A percentile compares a stretch with the other conserved stretches of the same genome.
phyloP scores from a whole-genome alignment of 371 early-diverging fungal species.

The Blakeslea trispora region DNA sequence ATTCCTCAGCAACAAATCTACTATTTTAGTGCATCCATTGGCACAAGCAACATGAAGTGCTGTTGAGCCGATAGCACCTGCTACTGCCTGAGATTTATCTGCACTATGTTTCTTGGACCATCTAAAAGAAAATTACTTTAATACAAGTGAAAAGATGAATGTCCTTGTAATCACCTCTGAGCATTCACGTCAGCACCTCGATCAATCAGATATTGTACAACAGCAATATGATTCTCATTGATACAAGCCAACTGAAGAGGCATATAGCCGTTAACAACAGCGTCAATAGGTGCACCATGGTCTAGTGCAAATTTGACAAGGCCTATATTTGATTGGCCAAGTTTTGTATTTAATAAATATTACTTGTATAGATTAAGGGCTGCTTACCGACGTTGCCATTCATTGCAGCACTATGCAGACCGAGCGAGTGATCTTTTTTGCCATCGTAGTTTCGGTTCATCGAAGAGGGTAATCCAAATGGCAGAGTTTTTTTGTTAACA shows the following conservation, averaged over 20 bases:
- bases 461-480: too few relatives aligned
- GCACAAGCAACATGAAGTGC: constrained; percentile 79
- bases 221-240: constrained; percentile 63
- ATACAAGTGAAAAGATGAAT: too few relatives aligned
- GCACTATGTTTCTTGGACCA: constrained; percentile 32
- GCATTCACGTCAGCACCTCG: constrained; percentile 75
- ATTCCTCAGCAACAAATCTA: constrained; percentile 61
- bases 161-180: too few relatives aligned
- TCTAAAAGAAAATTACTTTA: constrained; percentile 15
- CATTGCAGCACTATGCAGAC: constrained; percentile 64
- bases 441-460: too few relatives aligned
- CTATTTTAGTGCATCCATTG: constrained; percentile 61
- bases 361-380: background rate
- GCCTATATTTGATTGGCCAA: constrained; percentile 22
- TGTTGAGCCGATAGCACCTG: constrained; percentile 62
- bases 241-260: constrained; percentile 73
- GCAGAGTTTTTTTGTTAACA: too few relatives aligned
- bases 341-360: background rate
- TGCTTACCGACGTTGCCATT: constrained; percentile 68
- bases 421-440: constrained; percentile 42
- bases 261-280: constrained; percentile 68
- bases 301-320: constrained; percentile 74
- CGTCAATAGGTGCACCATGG: constrained; percentile 71
- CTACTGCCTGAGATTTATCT: constrained; percentile 33
- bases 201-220: constrained; percentile 71